Evolutionary conservation across 2,329 filamentous ascomycete genomes (phyloP), one percentile per base, ranked within the genome.

Genomic region (Chaetoscypha palmicola): DNA sequence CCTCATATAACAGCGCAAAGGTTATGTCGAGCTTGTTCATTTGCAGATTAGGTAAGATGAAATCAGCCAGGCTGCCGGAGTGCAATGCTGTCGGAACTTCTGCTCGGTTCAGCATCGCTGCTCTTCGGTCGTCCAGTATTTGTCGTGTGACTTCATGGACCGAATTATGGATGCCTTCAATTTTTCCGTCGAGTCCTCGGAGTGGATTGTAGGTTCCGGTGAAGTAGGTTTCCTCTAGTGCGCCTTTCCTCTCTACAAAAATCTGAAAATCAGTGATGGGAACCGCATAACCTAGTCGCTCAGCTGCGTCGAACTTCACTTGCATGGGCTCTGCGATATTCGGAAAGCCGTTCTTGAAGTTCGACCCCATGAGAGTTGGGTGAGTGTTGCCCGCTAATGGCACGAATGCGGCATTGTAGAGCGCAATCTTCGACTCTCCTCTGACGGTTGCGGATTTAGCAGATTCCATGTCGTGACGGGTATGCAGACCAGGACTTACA

Each of bases 161-260:
- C 3, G 48, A 34, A 20, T 58, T 58, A 23, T 55, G 54, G 10
- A 57, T 55, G 1, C 57, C 58, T 16, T 53, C 50, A 2, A 59
- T 40, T 12, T 40, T 42, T 11, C 58, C 54, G 24, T 45, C 46
- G 11, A 53, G 46, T 12, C 48, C 50, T 24, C 55, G 38, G 3
- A 60, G 30, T 5, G 58, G 58, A n/a, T 45, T 55, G 22, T 59
- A 55, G 19, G 49, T 58, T 5, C 55, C 57, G 9, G 52, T 54
- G 33, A 59, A 60, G 31, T 56, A 57, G 8, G 52, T 46, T 32
- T 60, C 57, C 21, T 58, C 54, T 2, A 49, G 17, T n/a, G 53
- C 55, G 1, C 49, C 51, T 21, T 44, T 47, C 5, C 58, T 48
- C 21, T 57, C 52, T 2, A 56, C 48, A 21, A 52, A 50, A 34